A percentile compares a stretch with the other conserved stretches of the same genome.
Evolutionary conservation across 768 basidiomycete species (phyloP).

Genomic region (Termitomyces sp.): DNA sequence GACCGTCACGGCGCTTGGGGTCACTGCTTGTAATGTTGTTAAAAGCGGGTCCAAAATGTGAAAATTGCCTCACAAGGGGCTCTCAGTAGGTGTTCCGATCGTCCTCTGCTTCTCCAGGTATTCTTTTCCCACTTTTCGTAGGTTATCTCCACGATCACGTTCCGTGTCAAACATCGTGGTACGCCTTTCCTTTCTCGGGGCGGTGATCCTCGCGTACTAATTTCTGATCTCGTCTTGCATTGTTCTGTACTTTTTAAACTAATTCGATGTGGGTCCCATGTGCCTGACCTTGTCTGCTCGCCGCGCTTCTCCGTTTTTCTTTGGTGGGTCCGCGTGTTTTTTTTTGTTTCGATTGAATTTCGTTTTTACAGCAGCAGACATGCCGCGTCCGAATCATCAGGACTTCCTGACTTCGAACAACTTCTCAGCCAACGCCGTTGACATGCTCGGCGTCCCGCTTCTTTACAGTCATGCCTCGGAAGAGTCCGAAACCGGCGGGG

Average conservation of each 20-base stretch:
- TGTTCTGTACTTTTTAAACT: background rate
- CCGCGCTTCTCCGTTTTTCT: background rate
- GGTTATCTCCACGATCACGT: slow-evolving; percentile 10
- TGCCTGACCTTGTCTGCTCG: slow-evolving; percentile 4
- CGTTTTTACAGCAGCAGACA: slow-evolving; percentile 9
- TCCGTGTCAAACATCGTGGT: slow-evolving; percentile 12
- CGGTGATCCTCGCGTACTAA: slow-evolving; percentile 8
- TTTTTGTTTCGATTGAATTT: slow-evolving; percentile 6
- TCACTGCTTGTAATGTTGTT: slow-evolving; percentile 12
- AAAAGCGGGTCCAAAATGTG: slow-evolving; percentile 11
- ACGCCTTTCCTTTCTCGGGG: slow-evolving; percentile 13
- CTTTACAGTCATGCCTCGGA: slow-evolving; percentile 14
- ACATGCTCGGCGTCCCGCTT: slow-evolving; percentile 10
- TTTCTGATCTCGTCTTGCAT: slow-evolving; percentile 8
- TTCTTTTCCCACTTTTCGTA: background rate
- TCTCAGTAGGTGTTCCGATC: slow-evolving; percentile 1
- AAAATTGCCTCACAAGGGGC: slow-evolving; percentile 12
- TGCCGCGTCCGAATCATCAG: slow-evolving; percentile 10
- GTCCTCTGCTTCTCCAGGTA: slow-evolving; percentile 1
- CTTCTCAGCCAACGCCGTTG: background rate
- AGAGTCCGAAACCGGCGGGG: slow-evolving; percentile 13
- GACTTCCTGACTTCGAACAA: slow-evolving; percentile 5
- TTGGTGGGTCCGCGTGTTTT: slow-evolving; percentile 13
- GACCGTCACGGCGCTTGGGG: slow-evolving; percentile 10
- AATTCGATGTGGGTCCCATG: slow-evolving; percentile 1